These are phyloP conservation scores for Trichoderma sp. DNA, from an alignment of 2,329 filamentous ascomycete species.

Conservation along the genomic window DNA sequence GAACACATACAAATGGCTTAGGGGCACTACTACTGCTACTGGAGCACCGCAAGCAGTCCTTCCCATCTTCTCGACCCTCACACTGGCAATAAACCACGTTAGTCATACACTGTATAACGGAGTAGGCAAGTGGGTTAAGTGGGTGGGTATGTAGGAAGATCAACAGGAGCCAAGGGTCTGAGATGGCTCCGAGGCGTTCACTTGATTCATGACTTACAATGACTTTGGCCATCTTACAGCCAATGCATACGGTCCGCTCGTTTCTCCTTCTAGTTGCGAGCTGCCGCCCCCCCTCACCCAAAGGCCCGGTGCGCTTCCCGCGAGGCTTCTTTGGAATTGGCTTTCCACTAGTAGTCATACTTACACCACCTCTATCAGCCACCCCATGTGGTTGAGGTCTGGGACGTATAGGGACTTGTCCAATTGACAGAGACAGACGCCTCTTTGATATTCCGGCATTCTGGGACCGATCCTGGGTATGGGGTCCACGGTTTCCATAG, in stretches of 20 bases:
- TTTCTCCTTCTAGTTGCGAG: constrained; percentile 13
- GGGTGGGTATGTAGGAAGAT: neutral
- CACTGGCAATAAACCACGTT: neutral
- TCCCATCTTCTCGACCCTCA: neutral
- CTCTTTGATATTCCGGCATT: neutral
- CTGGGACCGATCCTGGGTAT: neutral
- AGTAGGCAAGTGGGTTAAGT: neutral
- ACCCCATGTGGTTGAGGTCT: neutral
- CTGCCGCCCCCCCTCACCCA: neutral
- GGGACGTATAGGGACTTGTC: neutral
- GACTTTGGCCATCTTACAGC: constrained; percentile 17
- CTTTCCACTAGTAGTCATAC: neutral
- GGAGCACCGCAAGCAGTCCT: neutral
- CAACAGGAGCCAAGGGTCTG: neutral
- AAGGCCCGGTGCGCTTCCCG: neutral
- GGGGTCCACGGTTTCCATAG: neutral
- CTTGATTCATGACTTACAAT: neutral
- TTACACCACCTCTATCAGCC: neutral
- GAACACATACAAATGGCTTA: constrained; percentile 13
- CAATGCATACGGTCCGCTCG: constrained; percentile 16
- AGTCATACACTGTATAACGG: neutral
- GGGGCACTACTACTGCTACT: neutral
- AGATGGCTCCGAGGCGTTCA: neutral
- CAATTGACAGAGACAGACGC: neutral
- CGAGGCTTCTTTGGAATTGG: neutral